Conservation (phyloP, 2,329 filamentous ascomycete species). For the Colletotrichum salicis region DNA sequence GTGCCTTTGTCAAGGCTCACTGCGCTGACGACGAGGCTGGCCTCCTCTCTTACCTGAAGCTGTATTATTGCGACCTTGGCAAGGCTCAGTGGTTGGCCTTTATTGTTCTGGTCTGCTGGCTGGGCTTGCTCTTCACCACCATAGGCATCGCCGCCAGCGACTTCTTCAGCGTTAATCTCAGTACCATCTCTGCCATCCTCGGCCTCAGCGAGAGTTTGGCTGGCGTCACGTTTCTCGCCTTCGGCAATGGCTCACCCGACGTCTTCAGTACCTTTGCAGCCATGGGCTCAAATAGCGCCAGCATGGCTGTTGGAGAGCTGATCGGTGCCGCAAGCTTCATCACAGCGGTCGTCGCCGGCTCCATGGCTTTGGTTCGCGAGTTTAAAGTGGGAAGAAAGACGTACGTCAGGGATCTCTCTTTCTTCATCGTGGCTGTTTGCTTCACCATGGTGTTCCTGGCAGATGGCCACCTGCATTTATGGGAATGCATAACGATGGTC, state of each 20-base stretch:
- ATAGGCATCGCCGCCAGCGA: slow-evolving; percentile 98
- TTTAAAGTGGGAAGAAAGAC: slow-evolving; percentile 91
- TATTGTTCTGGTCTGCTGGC: slow-evolving; percentile 80
- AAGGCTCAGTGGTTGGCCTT: slow-evolving; percentile 82
- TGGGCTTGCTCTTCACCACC: slow-evolving; percentile 90
- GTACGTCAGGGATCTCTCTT: slow-evolving; percentile 90
- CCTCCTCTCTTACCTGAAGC: slow-evolving; percentile 84
- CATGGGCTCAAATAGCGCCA: slow-evolving; percentile 97
- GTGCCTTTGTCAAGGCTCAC: slow-evolving; percentile 83
- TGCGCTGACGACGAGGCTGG: slow-evolving; percentile 92
- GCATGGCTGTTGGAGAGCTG: slow-evolving; percentile 92
- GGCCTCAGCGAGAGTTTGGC: slow-evolving; percentile 96
- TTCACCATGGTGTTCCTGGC: slow-evolving; percentile 90
- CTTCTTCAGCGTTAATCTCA: slow-evolving; percentile 97
- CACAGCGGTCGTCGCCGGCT: slow-evolving; percentile 93
- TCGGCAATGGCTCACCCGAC: slow-evolving; percentile 97
- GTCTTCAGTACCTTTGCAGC: slow-evolving; percentile 99
- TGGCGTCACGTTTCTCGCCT: slow-evolving; percentile 94
- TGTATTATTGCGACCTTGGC: slow-evolving; percentile 88
- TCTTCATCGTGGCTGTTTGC: slow-evolving; percentile 86
- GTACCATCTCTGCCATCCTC: slow-evolving; percentile 87
- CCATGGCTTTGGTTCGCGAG: slow-evolving; percentile 95
- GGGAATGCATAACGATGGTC: slow-evolving; percentile 94
- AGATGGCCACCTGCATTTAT: slow-evolving; percentile 84
- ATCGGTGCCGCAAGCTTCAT: slow-evolving; percentile 97